These are phyloP conservation scores for Sphagnum magellanicum DNA, from an alignment of 228 moss, liverwort and hornwort species.

Conservation along the genomic window DNA sequence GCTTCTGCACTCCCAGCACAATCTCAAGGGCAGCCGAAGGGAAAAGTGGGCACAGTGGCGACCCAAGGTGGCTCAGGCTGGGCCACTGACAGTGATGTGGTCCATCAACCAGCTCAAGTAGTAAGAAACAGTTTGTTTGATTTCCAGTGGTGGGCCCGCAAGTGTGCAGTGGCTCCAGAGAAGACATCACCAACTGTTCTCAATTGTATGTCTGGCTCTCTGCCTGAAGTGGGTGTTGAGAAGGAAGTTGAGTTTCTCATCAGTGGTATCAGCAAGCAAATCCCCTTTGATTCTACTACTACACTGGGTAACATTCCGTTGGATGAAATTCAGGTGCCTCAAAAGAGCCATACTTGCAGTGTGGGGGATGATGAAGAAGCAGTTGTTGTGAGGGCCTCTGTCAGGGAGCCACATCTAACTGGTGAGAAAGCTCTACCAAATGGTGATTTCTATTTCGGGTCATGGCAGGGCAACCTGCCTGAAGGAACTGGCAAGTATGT, in stretches of 20 bases:
- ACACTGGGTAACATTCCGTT: no score
- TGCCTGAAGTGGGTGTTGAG: slow-evolving; percentile 72
- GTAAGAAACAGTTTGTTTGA: slow-evolving; percentile 65
- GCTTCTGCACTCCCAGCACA: no score
- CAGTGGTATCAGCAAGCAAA: slow-evolving; percentile 30
- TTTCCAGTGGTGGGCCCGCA: slow-evolving; percentile 89
- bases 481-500: slow-evolving; percentile 96
- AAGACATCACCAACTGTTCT: slow-evolving; percentile 72
- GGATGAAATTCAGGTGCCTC: slow-evolving; percentile 19
- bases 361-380: slow-evolving; percentile 40
- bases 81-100: slow-evolving; percentile 62
- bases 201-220: slow-evolving; percentile 98
- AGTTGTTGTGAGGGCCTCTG: slow-evolving; percentile 1
- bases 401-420: slow-evolving; percentile 27
- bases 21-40: no score
- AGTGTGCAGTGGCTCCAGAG: slow-evolving; percentile 89
- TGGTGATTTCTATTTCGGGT: slow-evolving; percentile 97
- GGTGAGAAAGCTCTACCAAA: slow-evolving; percentile 89
- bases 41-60: slow-evolving; percentile 28
- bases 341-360: slow-evolving; percentile 13
- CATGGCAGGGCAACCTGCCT: slow-evolving; percentile 95
- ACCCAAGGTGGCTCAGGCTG: slow-evolving; percentile 43
- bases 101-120: slow-evolving; percentile 55
- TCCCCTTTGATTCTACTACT: slow-evolving; percentile 13
- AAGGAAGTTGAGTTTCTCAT: slow-evolving; percentile 77